These are phyloP conservation scores for Lasiosphaeris hirsuta DNA, from an alignment of 495 filamentous ascomycete genomes.

Conservation along the genomic window DNA sequence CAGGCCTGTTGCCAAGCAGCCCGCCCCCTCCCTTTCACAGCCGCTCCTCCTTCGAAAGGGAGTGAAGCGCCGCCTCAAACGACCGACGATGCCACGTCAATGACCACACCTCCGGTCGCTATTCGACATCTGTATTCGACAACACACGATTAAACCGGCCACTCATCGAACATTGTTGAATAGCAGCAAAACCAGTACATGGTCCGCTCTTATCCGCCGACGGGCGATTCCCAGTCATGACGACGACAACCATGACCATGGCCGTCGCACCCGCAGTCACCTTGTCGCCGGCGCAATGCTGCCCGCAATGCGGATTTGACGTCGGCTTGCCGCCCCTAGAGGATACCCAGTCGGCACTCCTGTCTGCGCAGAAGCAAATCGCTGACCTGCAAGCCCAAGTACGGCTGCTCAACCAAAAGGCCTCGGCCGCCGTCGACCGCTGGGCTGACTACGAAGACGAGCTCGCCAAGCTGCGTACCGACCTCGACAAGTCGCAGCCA, in stretches of 20 bases:
- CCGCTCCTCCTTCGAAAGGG: neutral
- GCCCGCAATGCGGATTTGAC: slow-evolving; percentile 39
- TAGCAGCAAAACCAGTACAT: neutral
- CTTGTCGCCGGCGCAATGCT: slow-evolving; percentile 25
- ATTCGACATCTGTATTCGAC: neutral
- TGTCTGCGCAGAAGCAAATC: slow-evolving; percentile 65
- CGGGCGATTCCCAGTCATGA: neutral
- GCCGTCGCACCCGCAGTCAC: slow-evolving; percentile 3
- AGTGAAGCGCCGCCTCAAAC: slow-evolving; percentile 3
- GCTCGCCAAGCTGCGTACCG: slow-evolving; percentile 61
- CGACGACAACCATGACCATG: slow-evolving; percentile 6
- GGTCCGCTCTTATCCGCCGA: neutral
- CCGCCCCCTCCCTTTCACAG: slow-evolving; percentile 6
- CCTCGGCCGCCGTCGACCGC: slow-evolving; percentile 71
- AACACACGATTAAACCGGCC: neutral
- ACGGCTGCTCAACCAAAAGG: slow-evolving; percentile 68
- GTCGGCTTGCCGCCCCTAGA: slow-evolving; percentile 29
- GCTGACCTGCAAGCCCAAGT: slow-evolving; percentile 81
- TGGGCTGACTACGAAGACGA: slow-evolving; percentile 96
- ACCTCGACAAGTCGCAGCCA: slow-evolving; percentile 13
- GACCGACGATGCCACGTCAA: neutral
- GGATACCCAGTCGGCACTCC: slow-evolving; percentile 49
- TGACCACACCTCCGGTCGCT: neutral
- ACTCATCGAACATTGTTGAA: neutral
- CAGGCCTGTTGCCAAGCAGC: slow-evolving; percentile 2